Evolutionary conservation across 768 basidiomycete genomes (phyloP), one percentile per base, ranked within the genome.

Genomic region (Harrya chromipes): DNA sequence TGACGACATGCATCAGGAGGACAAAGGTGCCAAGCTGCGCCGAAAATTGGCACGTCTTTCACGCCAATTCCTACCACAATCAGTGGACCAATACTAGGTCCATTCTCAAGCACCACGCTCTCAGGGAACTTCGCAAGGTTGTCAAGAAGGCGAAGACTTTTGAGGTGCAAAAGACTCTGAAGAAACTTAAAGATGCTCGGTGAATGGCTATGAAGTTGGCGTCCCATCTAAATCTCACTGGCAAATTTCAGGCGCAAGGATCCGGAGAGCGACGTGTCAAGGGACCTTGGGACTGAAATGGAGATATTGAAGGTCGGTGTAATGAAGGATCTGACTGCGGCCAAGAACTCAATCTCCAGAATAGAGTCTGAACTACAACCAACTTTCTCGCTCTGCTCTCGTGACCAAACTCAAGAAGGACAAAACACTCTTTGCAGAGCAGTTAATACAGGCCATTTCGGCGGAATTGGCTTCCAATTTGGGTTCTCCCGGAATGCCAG

Each of bases 121-220:
- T 87, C 43, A 86, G 80, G 63, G 85, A 87, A 56, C 78, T 88
- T 9, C 77, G 78, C 55, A 87, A 87, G 58, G 80, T 84, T 5
- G 80, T 85, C 24, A 94, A 91, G 72, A 90, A 86, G 60, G 85
- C 87, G 10, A 90, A 83, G 63, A 70, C 78, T 0, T 88, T 90
- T 53, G 93, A 95, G 70, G 81, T 80, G 1, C 88, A 85, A 66
- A 87, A 85, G 63, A 68, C 86, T n/a, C 78, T 93, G 50, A 94
- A 92, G 74, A 84, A 81, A 67, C 70, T 94, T 24, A 92, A 88
- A 65, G 76, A 74, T 21, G 65, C 84, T 24, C 72, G 86, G 88
- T 88, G 54, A 43, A 72, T 53, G 24, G 1, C 24, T n/a, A 29
- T 41, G 38, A 43, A n/a, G n/a, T 24, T 35, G 31, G 26, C 13